Evolutionary conservation across 805 yeast species (phyloP).

Genomic region (Maudiozyma serrabonitensis): DNA sequence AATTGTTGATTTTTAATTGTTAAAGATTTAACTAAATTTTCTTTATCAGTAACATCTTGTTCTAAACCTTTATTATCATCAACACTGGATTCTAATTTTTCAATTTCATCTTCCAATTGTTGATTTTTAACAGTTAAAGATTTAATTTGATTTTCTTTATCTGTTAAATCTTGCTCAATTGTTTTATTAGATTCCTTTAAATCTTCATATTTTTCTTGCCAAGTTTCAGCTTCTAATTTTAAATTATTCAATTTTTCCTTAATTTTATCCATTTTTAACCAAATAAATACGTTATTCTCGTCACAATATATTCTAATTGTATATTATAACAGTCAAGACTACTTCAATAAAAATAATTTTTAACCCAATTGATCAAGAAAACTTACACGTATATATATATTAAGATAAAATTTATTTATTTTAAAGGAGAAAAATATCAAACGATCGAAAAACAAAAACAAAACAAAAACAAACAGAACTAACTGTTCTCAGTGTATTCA

Average conservation of each 20-base stretch:
- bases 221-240: slow-evolving; percentile 86
- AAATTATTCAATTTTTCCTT: slow-evolving; percentile 70
- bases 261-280: slow-evolving; percentile 39
- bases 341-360: too few species aligned
- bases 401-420: too few species aligned
- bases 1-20: slow-evolving; percentile 82
- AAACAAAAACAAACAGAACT: too few species aligned
- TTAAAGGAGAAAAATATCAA: too few species aligned
- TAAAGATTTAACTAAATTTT: slow-evolving; percentile 84
- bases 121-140: slow-evolving; percentile 85
- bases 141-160: slow-evolving; percentile 88
- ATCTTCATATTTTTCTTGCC: slow-evolving; percentile 93
- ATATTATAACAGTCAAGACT: too few species aligned
- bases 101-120: slow-evolving; percentile 71
- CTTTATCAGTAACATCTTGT: slow-evolving; percentile 82
- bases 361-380: not conserved
- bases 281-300: not conserved
- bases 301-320: not conserved
- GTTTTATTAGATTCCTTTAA: slow-evolving; percentile 67
- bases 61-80: slow-evolving; percentile 61
- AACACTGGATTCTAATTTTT: slow-evolving; percentile 32
- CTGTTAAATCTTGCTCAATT: slow-evolving; percentile 80
- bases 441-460: too few species aligned
- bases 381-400: too few species aligned
- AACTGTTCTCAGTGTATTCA: too few species aligned